phyloP scores from a whole-genome alignment of 2,329 filamentous ascomycete genomes.

The Neofusicoccum ribis region DNA sequence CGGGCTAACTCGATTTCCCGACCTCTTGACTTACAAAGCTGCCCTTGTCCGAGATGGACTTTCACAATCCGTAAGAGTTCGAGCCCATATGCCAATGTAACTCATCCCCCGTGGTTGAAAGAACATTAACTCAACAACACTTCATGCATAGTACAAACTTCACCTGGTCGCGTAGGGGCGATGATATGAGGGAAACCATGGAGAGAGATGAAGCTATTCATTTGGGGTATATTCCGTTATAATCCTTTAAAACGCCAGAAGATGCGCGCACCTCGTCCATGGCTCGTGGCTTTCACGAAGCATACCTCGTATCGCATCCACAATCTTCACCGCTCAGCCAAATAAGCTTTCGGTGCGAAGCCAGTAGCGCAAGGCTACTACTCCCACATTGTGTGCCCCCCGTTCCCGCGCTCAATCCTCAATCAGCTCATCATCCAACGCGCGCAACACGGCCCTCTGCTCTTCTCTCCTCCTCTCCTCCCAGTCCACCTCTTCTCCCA shows the following conservation, averaged over 20 bases:
- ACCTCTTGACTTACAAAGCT: no score
- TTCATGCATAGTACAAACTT: no score
- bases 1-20: no score
- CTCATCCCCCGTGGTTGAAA: no score
- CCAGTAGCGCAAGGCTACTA: neutral
- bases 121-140: no score
- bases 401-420: neutral
- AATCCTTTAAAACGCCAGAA: neutral
- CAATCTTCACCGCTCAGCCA: neutral
- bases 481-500: neutral
- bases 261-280: neutral
- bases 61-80: no score
- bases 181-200: neutral
- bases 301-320: neutral
- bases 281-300: no score
- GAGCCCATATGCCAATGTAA: no score
- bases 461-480: conserved; percentile 1
- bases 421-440: conserved; percentile 18
- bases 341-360: neutral
- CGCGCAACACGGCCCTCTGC: conserved; percentile 20
- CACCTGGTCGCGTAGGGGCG: no score
- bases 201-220: neutral
- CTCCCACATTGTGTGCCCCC: neutral
- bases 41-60: no score
- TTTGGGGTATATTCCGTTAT: conserved; percentile 1